These are phyloP conservation scores for Artemisia princeps DNA, from an alignment of 140 eudicot species.

Conservation along the genomic window DNA sequence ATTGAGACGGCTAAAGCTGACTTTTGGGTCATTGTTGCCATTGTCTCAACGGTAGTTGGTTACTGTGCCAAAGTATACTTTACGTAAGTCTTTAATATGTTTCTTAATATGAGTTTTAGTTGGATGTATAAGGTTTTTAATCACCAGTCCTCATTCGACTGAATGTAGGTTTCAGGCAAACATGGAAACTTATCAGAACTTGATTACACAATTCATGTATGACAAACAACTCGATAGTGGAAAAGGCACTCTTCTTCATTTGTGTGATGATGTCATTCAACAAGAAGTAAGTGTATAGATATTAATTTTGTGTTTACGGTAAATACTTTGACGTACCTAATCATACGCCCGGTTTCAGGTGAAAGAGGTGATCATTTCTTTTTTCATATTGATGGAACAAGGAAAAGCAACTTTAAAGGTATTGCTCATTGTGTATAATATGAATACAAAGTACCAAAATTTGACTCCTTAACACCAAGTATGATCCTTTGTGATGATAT, in stretches of 20 bases:
- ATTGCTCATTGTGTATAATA: neutral
- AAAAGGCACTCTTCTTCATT: constrained; percentile 94
- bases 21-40: constrained; percentile 79
- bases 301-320: neutral
- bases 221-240: constrained; percentile 96
- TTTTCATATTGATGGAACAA: constrained; percentile 86
- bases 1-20: constrained; percentile 74
- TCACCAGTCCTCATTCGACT: constrained; percentile 2
- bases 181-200: constrained; percentile 76
- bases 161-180: constrained; percentile 77
- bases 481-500: constrained; percentile 8
- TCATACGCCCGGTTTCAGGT: constrained; percentile 41
- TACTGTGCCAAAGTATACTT: constrained; percentile 86
- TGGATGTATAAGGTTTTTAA: constrained; percentile 8
- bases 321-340: neutral
- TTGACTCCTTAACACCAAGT: neutral
- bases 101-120: neutral
- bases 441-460: neutral
- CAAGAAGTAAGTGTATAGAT: constrained; percentile 64
- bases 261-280: constrained; percentile 97
- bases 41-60: constrained; percentile 79
- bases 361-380: constrained; percentile 80
- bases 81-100: constrained; percentile 42
- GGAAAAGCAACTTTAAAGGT: constrained; percentile 93
- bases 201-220: constrained; percentile 89